Base-by-base conservation (phyloP, 768 basidiomycete genomes). In the Baorangia bicolor region DNA sequence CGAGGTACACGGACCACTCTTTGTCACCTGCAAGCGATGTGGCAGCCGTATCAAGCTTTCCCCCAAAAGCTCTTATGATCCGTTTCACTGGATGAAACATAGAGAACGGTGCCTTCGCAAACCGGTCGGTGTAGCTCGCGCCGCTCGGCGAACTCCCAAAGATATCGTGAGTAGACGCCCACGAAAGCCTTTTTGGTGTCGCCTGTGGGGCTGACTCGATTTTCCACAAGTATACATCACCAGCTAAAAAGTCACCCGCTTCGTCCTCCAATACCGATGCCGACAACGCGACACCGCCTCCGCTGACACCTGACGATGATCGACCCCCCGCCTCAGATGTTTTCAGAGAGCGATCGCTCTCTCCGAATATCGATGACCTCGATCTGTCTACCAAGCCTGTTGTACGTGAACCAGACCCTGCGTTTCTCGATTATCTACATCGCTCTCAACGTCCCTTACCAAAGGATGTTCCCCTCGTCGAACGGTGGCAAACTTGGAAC, bases 61-160 rank as follows among this genome's bases (percentile, higher is more conserved):
- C 16, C 69, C 75, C 31, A 88, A 88, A 71, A 86, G 84, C 68
- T 75, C 75, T 21, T 89, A 79, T 61, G 87, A 89, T 62, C 77
- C 78, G 30, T 81, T 80, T 62, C 87, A 89, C 68, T 89, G 87
- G 87, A 66, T 72, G 42, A 84, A 80, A 59, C 87, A 89, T 63
- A 77, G 82, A 31, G 75, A 75, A 38, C 77, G 86, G 30, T 89
- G 87, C 66, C 65, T 82, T 51, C 83, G 78, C 69, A 79, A 76
- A 55, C 58, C 70, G 2, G 64, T 71, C n/a, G 64, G 59, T 11
- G 51, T 59, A 2, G 44, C 57, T 5, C 67, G 62, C 33, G 46
- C 52, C 42, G 23, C 39, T 14, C 58, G 56, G 20, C 62, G 61
- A n/a, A 34, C 60, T 4, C 48, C 56, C 44, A 73, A 65, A 53